Evolutionary conservation across 2,329 filamentous ascomycete species (phyloP), one percentile per base, ranked within the genome.

Genomic region (Claviceps africana): DNA sequence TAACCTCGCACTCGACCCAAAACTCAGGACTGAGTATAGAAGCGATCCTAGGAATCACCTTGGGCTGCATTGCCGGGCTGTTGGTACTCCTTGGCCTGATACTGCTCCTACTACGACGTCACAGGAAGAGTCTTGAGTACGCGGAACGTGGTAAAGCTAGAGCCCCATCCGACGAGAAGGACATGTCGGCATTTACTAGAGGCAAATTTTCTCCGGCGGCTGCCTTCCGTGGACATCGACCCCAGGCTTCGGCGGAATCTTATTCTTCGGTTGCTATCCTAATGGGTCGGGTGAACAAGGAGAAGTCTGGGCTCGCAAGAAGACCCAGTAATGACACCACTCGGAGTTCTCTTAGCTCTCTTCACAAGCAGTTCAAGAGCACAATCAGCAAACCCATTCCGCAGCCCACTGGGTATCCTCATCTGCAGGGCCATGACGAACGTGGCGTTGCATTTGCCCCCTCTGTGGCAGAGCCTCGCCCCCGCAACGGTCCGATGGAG

Each of bases 31-130:
- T 66, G 48, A 62, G 65, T 54, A 62, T 71, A 63, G 71, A 76
- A 67, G 58, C 81, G 8, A 84, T 95, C 30, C 75, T 96, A 1
- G 90, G 87, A 35, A 86, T 87, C 49, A 86, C 86, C 0, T 75
- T 97, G 1, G 89, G 90, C 13, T 82, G 83, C n/a, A 81, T 95
- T 22, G 78, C 86, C 50, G 88, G 86, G 19, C 71, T 88, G 50
- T 81, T 85, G 21, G 69, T 81, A 0, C 63, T 95, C 7, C 71
- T 94, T n/a, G 74, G 86, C 28, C 65, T 86, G 1, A 64, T 88
- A n/a, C 74, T 96, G 21, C 71, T 93, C 49, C 72, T 85, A 9
- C 51, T 70, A 11, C 61, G 66, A 44, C 64, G 64, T 21, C 62
- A 77, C 58, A 81, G 78, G 63, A 75, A 76, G 59, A 76, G 76